These are phyloP conservation scores for Russula brevipes DNA, from an alignment of 768 basidiomycete species.

Conservation along the genomic window DNA sequence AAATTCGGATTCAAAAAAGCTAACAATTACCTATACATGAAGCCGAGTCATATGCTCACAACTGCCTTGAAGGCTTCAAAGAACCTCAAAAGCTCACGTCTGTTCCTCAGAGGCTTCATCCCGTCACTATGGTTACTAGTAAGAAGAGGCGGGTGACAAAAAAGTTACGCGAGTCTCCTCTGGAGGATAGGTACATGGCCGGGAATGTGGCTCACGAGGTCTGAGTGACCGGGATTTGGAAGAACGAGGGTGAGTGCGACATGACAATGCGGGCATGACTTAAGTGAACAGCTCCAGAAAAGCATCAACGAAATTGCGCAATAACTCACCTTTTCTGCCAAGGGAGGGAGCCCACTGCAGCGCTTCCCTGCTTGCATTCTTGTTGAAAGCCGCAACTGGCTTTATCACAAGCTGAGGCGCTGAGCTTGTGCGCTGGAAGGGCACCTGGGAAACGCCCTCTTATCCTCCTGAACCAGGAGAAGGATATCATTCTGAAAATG, in stretches of 20 bases:
- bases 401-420: background rate
- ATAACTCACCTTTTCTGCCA: background rate
- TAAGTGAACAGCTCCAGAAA: background rate
- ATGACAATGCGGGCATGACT: slow-evolving; percentile 6
- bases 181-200: slow-evolving; percentile 1
- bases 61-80: slow-evolving; percentile 25
- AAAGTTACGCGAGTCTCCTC: background rate
- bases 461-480: slow-evolving; percentile 15
- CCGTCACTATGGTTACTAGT: slow-evolving; percentile 22
- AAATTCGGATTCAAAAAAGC: no score
- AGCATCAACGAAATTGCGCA: background rate
- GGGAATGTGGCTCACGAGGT: background rate
- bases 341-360: background rate
- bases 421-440: background rate
- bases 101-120: slow-evolving; percentile 25
- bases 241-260: slow-evolving; percentile 2
- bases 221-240: slow-evolving; percentile 1
- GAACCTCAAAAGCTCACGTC: slow-evolving; percentile 15
- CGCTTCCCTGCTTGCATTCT: background rate
- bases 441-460: background rate
- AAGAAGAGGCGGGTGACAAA: slow-evolving; percentile 16
- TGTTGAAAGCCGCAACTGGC: background rate
- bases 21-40: no score
- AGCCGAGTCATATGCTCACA: slow-evolving; percentile 7
- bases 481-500: slow-evolving; percentile 3